Base-by-base conservation (phyloP, 768 basidiomycete species). In the Lactarius hengduanensis region DNA sequence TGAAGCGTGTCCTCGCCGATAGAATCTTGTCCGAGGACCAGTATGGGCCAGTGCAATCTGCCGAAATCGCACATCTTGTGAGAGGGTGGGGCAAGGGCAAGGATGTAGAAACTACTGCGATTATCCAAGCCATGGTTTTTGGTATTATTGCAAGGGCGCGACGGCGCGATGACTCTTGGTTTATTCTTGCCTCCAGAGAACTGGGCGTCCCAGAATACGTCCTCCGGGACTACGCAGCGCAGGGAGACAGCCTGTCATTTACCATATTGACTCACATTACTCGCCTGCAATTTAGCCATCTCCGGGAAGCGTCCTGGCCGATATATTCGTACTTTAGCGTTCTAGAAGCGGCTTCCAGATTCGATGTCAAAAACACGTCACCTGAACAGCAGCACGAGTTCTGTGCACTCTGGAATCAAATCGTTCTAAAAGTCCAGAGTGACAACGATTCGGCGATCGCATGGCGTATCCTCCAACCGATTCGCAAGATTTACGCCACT, bases 281-380 rank as follows among this genome's bases (percentile, higher is more conserved):
- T n/a, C 45, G 45, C 45, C n/a, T 4, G 4, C 45, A 47, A 47
- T 47, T 47, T 22, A 10, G 10, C 10, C n/a, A 4, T 47, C 22
- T 0, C 4, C 3, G 4, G n/a, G 10, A 47, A 7, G 1, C 1
- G 2, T 20, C 2, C 45, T 22, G 45, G 45, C n/a, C 32, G 8
- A 10, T 0, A 2, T 9, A 9, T 3, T 0, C 1, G 2, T 47
- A n/a, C 45, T 45, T 0, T 6, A 3, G 0, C 3, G 45, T 47
- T 47, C 45, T 47, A 22, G 4, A 4, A n/a, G 43, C 43, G 9
- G 43, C 43, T 20, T 45, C 43, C 20, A 45, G 20, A 45, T 45
- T 45, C 43, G 9, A 45, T 10, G 43, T 45, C 8, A 8, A 3
- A n/a, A 18, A n/a, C 20, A 45, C 43, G 43, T 45, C 43, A 45